A percentile compares a stretch with the other conserved stretches of the same genome.
These are phyloP conservation scores for Gaeumannomyces tritici DNA, from an alignment of 2,329 filamentous ascomycete species.

Conservation along the genomic window DNA sequence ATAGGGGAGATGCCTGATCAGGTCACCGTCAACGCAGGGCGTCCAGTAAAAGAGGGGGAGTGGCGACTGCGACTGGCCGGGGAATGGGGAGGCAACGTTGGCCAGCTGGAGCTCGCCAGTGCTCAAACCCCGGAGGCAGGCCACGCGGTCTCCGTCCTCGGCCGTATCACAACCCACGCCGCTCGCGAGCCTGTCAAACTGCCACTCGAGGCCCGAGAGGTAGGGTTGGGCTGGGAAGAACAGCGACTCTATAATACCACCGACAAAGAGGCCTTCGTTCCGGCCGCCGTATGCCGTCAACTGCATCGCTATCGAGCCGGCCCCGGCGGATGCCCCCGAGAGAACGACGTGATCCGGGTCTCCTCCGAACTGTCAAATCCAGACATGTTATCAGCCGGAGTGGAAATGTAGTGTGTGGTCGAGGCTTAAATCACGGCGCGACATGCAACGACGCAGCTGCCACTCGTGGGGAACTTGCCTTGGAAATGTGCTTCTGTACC, in stretches of 20 bases:
- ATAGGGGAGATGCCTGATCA: conserved; percentile 32
- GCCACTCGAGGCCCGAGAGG: conserved; percentile 24
- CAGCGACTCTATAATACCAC: conserved; percentile 34
- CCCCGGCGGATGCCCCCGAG: conserved; percentile 9
- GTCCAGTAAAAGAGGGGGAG: conserved; percentile 38
- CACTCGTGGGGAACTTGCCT: neutral
- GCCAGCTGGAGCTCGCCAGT: conserved; percentile 28
- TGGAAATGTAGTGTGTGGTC: neutral
- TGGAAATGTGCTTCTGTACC: conserved; percentile 47
- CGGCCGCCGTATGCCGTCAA: conserved; percentile 31
- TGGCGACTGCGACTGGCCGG: conserved; percentile 20
- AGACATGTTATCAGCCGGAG: neutral
- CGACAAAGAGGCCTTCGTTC: conserved; percentile 34
- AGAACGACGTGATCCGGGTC: conserved; percentile 7
- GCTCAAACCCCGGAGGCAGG: conserved; percentile 29
- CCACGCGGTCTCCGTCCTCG: conserved; percentile 16
- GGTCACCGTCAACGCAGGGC: conserved; percentile 37
- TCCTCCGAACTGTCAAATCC: conserved; percentile 13
- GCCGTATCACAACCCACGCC: conserved; percentile 23
- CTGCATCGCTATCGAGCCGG: conserved; percentile 7
- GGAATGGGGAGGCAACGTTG: conserved; percentile 30
- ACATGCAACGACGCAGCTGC: too few species aligned
- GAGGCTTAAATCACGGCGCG: neutral
- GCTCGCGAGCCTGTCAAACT: conserved; percentile 7
- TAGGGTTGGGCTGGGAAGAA: conserved; percentile 39